Percentiles rank a stretch among this genome's conserved stretches.
Evolutionary conservation across 2,329 filamentous ascomycete species (phyloP).

Genomic region (Ophiostoma montium): DNA sequence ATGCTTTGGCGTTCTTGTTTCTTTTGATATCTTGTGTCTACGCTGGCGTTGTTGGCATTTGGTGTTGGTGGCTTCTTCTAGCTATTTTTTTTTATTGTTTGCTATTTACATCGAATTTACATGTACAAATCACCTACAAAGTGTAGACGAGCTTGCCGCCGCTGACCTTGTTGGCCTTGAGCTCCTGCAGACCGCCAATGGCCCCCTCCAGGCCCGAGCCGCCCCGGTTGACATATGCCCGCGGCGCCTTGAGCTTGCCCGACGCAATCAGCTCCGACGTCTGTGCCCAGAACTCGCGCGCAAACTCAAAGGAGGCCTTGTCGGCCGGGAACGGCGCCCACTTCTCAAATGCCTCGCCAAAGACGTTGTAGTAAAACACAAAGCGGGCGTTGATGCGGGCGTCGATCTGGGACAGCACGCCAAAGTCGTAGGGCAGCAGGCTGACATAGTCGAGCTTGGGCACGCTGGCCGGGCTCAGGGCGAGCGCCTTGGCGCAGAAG

Average conservation of each 20-base stretch:
- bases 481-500: conserved; percentile 18
- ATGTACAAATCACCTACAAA: neutral
- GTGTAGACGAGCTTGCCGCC: conserved; percentile 27
- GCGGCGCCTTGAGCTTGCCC: conserved; percentile 22
- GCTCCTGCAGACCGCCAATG: conserved; percentile 18
- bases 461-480: neutral
- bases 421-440: conserved; percentile 7
- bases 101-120: neutral
- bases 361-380: conserved; percentile 21
- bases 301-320: conserved; percentile 20
- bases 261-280: conserved; percentile 18
- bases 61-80: neutral
- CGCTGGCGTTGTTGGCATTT: neutral
- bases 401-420: conserved; percentile 32
- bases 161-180: conserved; percentile 21
- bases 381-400: conserved; percentile 15
- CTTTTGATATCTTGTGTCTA: neutral
- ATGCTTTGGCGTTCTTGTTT: neutral
- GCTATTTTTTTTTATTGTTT: neutral
- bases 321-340: conserved; percentile 7
- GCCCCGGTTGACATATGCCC: conserved; percentile 15
- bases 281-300: conserved; percentile 22
- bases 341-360: conserved; percentile 20
- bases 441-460: conserved; percentile 7
- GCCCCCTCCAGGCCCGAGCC: conserved; percentile 20